phyloP scores from a whole-genome alignment of 1,284 basidiomycete species.

The Erythrobasidium hasegawianum region DNA sequence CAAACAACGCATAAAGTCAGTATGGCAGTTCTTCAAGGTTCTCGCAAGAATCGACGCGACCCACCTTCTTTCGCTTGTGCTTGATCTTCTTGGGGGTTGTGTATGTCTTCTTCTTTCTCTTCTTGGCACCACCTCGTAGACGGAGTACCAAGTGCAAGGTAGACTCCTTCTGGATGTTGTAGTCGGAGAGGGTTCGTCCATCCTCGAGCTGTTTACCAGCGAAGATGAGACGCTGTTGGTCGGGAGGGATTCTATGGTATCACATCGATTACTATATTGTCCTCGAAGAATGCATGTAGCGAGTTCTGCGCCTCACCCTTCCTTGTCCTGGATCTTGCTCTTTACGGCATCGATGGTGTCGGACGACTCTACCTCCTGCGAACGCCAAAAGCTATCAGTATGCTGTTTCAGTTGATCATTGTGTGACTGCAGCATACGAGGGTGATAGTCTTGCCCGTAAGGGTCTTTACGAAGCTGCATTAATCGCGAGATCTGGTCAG shows the following conservation, averaged over 20 bases:
- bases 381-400: not conserved
- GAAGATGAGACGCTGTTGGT: slow-evolving; percentile 97
- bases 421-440: not conserved
- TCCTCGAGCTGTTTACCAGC: slow-evolving; percentile 88
- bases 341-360: slow-evolving; percentile 59
- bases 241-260: slow-evolving; percentile 64
- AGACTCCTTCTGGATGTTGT: slow-evolving; percentile 51
- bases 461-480: slow-evolving; percentile 46
- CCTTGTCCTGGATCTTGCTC: slow-evolving; percentile 57
- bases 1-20: too few species aligned
- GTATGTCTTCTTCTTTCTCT: slow-evolving; percentile 95
- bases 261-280: slow-evolving; percentile 30
- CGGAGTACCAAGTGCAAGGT: slow-evolving; percentile 53
- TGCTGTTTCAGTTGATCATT: too few species aligned
- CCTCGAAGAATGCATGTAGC: slow-evolving; percentile 25
- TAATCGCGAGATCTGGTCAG: slow-evolving; percentile 32
- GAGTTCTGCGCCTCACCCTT: slow-evolving; percentile 45
- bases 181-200: slow-evolving; percentile 52
- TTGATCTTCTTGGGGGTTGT: slow-evolving; percentile 99
- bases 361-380: slow-evolving; percentile 56
- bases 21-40: too few species aligned
- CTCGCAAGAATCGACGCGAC: too few species aligned
- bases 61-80: slow-evolving; percentile 55
- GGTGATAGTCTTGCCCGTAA: slow-evolving; percentile 25
- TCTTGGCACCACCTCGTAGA: slow-evolving; percentile 95